Percentiles rank a stretch among this genome's conserved stretches.
These are phyloP conservation scores for Heliocybe sulcata DNA, from an alignment of 1,284 basidiomycete species.

Conservation along the genomic window DNA sequence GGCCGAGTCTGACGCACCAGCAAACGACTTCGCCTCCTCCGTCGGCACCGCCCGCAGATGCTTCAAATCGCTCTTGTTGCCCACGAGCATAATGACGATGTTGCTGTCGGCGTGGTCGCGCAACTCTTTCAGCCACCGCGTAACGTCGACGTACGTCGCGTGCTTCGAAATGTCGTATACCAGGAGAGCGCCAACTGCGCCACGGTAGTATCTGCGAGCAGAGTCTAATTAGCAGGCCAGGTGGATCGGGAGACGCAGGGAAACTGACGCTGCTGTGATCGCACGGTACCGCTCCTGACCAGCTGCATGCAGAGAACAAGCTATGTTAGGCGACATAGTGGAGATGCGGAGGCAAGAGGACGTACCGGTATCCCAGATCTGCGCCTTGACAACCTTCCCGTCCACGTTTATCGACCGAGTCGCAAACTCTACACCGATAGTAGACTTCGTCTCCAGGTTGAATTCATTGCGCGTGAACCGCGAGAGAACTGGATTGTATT, in stretches of 20 bases:
- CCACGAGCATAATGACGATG: constrained; percentile 93
- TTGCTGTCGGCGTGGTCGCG: constrained; percentile 91
- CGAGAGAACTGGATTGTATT: constrained; percentile 63
- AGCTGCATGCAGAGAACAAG: constrained; percentile 39
- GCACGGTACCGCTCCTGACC: constrained; percentile 99
- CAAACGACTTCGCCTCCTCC: constrained; percentile 85
- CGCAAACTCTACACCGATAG: constrained; percentile 99
- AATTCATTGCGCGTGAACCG: constrained; percentile 99
- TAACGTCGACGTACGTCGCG: constrained; percentile 92
- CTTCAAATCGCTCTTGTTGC: constrained; percentile 98
- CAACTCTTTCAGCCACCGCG: constrained; percentile 97
- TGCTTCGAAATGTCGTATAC: constrained; percentile 96
- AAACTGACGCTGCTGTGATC: constrained; percentile 89
- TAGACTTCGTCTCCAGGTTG: constrained; percentile 98
- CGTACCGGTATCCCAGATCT: constrained; percentile 98
- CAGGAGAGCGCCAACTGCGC: constrained; percentile 89
- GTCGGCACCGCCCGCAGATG: constrained; percentile 95
- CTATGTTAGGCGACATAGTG: constrained; percentile 3
- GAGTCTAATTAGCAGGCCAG: not conserved
- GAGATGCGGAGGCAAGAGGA: constrained; percentile 12
- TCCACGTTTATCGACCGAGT: constrained; percentile 94
- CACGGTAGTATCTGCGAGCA: constrained; percentile 86
- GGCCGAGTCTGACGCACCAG: constrained; percentile 54
- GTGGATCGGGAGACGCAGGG: constrained; percentile 12
- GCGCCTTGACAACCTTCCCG: constrained; percentile 96